Conservation (phyloP, 176 grass and related monocot genomes). For the Musa itinerans region DNA sequence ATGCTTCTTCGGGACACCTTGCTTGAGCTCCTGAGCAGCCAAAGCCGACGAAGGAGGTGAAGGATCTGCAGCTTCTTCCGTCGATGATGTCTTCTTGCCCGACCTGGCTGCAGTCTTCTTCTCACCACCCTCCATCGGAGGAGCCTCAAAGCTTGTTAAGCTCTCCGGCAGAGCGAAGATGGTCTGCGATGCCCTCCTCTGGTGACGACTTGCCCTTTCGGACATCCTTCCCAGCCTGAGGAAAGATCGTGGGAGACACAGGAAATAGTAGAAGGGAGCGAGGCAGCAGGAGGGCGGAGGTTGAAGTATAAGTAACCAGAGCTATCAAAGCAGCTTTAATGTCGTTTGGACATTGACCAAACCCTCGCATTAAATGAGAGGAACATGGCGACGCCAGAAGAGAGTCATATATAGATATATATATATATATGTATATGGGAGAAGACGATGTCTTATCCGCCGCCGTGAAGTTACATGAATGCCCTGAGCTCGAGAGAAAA, state of each 20-base stretch:
- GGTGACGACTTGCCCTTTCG: conserved; percentile 48
- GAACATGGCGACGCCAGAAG: not conserved
- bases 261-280: not conserved
- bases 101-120: conserved; percentile 10
- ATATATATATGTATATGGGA: not conserved
- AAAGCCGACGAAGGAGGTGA: not conserved
- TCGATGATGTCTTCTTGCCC: not conserved
- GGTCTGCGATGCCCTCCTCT: conserved; percentile 65
- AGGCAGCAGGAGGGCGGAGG: not conserved
- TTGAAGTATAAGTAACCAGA: not conserved
- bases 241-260: not conserved
- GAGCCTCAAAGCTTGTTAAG: conserved; percentile 21
- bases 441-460: too few relatives aligned
- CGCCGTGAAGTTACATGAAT: too few relatives aligned
- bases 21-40: not conserved
- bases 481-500: too few relatives aligned
- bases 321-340: not conserved
- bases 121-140: conserved; percentile 11
- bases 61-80: not conserved
- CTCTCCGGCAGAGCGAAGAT: conserved; percentile 60
- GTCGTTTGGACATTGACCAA: not conserved
- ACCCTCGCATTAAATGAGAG: not conserved
- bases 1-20: not conserved
- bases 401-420: not conserved
- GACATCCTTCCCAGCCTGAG: conserved; percentile 33